phyloP scores from a whole-genome alignment of 202 grass and related monocot genomes.

The Panicum hallii region DNA sequence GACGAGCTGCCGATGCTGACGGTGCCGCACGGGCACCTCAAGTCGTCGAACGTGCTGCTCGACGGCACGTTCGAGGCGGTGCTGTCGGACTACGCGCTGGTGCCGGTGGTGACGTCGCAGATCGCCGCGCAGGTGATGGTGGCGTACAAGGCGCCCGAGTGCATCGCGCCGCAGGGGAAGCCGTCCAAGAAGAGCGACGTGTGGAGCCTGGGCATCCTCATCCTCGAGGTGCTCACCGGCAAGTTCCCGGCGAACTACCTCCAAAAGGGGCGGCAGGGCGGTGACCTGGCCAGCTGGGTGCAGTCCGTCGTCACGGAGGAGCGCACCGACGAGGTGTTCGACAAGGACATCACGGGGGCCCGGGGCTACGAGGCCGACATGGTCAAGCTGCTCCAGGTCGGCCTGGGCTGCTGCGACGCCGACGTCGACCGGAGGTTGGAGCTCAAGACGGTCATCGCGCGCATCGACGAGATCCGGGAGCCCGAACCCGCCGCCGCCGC shows the following conservation, averaged over 20 bases:
- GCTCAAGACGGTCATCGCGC: constrained; percentile 58
- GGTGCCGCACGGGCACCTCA: constrained; percentile 94
- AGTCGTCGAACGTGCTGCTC: constrained; percentile 91
- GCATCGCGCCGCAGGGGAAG: constrained; percentile 52
- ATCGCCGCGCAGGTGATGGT: constrained; percentile 82
- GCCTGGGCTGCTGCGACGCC: constrained; percentile 68
- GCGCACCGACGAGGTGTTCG: constrained; percentile 72
- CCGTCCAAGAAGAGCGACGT: constrained; percentile 89
- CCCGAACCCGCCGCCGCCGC: constrained; percentile 34
- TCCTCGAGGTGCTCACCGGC: constrained; percentile 84
- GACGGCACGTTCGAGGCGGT: constrained; percentile 61
- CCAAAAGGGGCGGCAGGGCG: constrained; percentile 50
- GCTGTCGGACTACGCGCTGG: constrained; percentile 82
- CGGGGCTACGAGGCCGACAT: constrained; percentile 59
- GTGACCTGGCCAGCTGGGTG: constrained; percentile 81
- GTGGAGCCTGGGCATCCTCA: constrained; percentile 93
- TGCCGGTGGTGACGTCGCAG: constrained; percentile 69
- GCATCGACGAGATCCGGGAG: constrained; percentile 76
- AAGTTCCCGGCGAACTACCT: constrained; percentile 83
- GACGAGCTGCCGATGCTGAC: constrained; percentile 88
- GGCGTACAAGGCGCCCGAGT: constrained; percentile 93
- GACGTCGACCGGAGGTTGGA: constrained; percentile 80
- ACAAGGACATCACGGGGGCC: constrained; percentile 65
- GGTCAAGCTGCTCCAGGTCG: constrained; percentile 77
- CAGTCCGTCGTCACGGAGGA: constrained; percentile 68